Conservation (phyloP, 2,329 filamentous ascomycete species). For the Helotiales sp. region DNA sequence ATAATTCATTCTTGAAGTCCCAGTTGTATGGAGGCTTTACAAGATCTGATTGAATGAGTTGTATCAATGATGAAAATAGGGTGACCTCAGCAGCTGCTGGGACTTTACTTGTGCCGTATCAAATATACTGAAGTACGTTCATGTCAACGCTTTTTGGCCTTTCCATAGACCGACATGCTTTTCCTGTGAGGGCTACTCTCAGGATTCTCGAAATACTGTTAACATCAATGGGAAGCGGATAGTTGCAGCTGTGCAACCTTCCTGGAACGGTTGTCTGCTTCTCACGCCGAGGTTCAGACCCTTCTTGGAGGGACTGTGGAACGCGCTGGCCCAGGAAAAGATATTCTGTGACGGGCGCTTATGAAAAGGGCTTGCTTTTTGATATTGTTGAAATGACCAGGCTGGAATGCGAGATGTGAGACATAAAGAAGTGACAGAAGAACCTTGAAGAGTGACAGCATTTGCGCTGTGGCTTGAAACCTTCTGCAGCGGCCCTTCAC, state of each 20-base stretch:
- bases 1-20: too few relatives aligned
- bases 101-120: too few relatives aligned
- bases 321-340: conserved; percentile 14
- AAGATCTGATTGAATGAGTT: too few relatives aligned
- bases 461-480: neutral
- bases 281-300: neutral
- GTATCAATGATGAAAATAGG: too few relatives aligned
- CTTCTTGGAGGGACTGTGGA: neutral
- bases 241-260: conserved; percentile 19
- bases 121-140: too few relatives aligned
- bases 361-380: neutral
- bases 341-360: neutral
- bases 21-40: too few relatives aligned
- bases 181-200: too few relatives aligned
- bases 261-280: neutral
- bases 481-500: conserved; percentile 7
- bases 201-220: too few relatives aligned
- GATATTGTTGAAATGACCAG: conserved; percentile 1
- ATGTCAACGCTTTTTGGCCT: too few relatives aligned
- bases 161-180: too few relatives aligned
- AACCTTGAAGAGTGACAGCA: conserved; percentile 1
- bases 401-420: conserved; percentile 5
- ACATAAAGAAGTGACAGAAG: conserved; percentile 8
- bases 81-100: too few relatives aligned
- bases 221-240: too few relatives aligned